These are phyloP conservation scores for Ogataea paraovalis DNA, from an alignment of 805 yeast genomes.

Conservation along the genomic window DNA sequence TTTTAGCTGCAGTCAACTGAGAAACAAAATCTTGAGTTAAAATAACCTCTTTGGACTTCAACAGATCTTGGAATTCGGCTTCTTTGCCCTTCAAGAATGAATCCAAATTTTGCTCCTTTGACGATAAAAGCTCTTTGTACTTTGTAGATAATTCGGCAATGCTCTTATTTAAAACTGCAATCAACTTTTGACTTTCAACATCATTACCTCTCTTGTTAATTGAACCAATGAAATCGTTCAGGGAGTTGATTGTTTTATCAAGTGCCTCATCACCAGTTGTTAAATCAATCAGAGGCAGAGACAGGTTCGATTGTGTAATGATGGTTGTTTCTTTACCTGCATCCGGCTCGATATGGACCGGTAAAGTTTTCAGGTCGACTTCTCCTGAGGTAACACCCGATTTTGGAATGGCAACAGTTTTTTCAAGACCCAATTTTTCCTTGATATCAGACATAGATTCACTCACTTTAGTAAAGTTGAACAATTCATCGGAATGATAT, in stretches of 20 bases:
- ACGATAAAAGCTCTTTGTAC: constrained; percentile 15
- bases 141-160: constrained; percentile 20
- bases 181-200: constrained; percentile 19
- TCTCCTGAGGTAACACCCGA: constrained; percentile 35
- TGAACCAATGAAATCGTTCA: constrained; percentile 34
- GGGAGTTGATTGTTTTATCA: constrained; percentile 30
- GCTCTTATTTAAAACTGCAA: constrained; percentile 21
- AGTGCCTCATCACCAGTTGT: constrained; percentile 31
- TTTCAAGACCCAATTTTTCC: constrained; percentile 37
- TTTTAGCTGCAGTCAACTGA: constrained; percentile 60
- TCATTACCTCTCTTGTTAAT: constrained; percentile 22
- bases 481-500: constrained; percentile 23
- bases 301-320: neutral
- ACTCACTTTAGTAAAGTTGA: constrained; percentile 16
- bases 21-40: constrained; percentile 54
- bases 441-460: constrained; percentile 33
- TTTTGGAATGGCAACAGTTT: constrained; percentile 37
- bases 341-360: constrained; percentile 10
- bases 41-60: constrained; percentile 40
- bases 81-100: constrained; percentile 27
- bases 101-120: constrained; percentile 19
- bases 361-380: constrained; percentile 22
- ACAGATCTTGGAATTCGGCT: constrained; percentile 27
- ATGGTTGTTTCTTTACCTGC: neutral
- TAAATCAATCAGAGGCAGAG: constrained; percentile 30